Evolutionary conservation across 73 alveolate genomes (phyloP).

Genomic region (Loxodes magnus): DNA sequence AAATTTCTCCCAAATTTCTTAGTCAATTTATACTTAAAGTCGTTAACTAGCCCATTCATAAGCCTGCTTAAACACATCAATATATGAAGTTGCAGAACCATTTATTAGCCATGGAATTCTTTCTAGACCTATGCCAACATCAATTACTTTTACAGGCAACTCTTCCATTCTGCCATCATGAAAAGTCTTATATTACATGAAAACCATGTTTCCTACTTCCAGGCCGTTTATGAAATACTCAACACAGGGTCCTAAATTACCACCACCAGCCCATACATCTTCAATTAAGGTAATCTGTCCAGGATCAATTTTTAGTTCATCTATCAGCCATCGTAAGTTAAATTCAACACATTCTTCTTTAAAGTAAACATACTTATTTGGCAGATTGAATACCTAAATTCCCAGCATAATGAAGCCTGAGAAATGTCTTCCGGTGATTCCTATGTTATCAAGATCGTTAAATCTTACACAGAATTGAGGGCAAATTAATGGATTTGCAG

Average conservation of each 20-base stretch:
- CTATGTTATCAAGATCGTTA: slow-evolving; percentile 96
- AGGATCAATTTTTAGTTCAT: slow-evolving; percentile 83
- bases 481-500: slow-evolving; percentile 96
- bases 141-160: slow-evolving; percentile 87
- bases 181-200: slow-evolving; percentile 93
- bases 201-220: slow-evolving; percentile 97
- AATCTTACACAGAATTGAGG: slow-evolving; percentile 97
- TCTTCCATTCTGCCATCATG: slow-evolving; percentile 96
- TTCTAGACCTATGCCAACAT: slow-evolving; percentile 96
- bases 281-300: slow-evolving; percentile 96
- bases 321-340: slow-evolving; percentile 84
- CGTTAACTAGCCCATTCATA: slow-evolving; percentile 51
- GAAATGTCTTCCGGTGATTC: slow-evolving; percentile 97
- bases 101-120: slow-evolving; percentile 96
- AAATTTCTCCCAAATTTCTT: slow-evolving; percentile 87
- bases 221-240: slow-evolving; percentile 96
- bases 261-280: slow-evolving; percentile 99
- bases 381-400: slow-evolving; percentile 89
- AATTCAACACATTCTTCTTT: slow-evolving; percentile 96
- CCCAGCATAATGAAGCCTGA: slow-evolving; percentile 98
- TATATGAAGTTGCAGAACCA: slow-evolving; percentile 91
- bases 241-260: slow-evolving; percentile 96
- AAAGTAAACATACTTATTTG: slow-evolving; percentile 83
- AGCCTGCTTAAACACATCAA: slow-evolving; percentile 81
- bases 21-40: slow-evolving; percentile 56